These are phyloP conservation scores for Ottelia alismoides DNA, from an alignment of 106 monocot genomes.

Conservation along the genomic window DNA sequence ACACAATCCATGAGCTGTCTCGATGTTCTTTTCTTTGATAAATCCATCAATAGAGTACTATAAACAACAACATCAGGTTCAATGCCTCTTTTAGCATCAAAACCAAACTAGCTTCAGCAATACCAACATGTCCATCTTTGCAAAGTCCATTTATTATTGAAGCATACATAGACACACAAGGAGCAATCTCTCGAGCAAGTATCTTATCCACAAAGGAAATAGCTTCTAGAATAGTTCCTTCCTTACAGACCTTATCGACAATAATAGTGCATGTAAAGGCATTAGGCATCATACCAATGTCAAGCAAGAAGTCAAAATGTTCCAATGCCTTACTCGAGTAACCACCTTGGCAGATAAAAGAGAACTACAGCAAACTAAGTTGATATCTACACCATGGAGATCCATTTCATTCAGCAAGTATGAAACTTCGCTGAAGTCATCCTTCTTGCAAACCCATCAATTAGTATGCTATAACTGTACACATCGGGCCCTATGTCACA, in stretches of 20 bases:
- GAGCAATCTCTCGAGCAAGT: conserved; percentile 1
- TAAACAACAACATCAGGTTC: conserved; percentile 18
- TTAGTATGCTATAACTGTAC: conserved; percentile 20
- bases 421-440: conserved; percentile 2
- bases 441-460: conserved; percentile 17
- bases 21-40: conserved; percentile 8
- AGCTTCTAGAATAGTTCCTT: neutral
- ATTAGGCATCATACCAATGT: conserved; percentile 12
- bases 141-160: conserved; percentile 14
- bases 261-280: conserved; percentile 17
- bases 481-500: no score
- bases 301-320: conserved; percentile 6
- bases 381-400: conserved; percentile 7
- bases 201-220: conserved; percentile 10
- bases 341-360: conserved; percentile 13
- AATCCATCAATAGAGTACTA: conserved; percentile 14
- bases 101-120: conserved; percentile 9
- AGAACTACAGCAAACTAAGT: conserved; percentile 14
- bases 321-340: conserved; percentile 9
- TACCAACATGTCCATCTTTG: conserved; percentile 5
- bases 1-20: conserved; percentile 17
- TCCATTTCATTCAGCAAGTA: conserved; percentile 16
- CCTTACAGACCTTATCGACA: conserved; percentile 8
- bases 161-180: conserved; percentile 5
- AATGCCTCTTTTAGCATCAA: conserved; percentile 13